Conservation (phyloP, 1,284 basidiomycete genomes). For the Fomitopsis pinicola region DNA sequence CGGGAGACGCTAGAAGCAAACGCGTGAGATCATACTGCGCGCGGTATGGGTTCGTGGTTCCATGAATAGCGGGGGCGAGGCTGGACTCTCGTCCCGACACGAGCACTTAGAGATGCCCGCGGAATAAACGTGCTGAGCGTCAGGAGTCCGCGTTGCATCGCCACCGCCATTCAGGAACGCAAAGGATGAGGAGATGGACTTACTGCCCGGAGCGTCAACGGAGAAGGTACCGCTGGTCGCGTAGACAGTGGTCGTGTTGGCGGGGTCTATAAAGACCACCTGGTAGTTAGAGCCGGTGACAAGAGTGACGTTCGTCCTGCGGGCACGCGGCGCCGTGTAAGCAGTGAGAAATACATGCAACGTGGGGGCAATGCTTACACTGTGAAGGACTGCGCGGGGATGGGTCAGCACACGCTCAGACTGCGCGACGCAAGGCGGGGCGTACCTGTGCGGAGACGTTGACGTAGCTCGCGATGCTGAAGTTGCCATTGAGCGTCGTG, state of each 20-base stretch:
- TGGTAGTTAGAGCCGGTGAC: constrained; percentile 31
- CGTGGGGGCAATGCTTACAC: constrained; percentile 13
- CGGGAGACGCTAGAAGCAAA: constrained; percentile 10
- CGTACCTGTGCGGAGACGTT: constrained; percentile 28
- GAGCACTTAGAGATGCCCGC: no score
- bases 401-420: neutral
- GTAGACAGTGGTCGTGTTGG: constrained; percentile 35
- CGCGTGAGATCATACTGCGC: neutral
- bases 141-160: no score
- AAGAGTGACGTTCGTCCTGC: constrained; percentile 35
- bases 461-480: constrained; percentile 31
- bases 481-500: constrained; percentile 32
- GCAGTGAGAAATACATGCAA: neutral
- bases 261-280: constrained; percentile 41
- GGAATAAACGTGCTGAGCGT: no score
- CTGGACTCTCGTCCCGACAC: no score
- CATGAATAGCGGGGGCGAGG: no score
- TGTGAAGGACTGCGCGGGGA: constrained; percentile 15
- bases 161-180: no score
- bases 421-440: neutral
- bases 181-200: constrained; percentile 10
- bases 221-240: constrained; percentile 39
- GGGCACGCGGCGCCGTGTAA: neutral
- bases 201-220: constrained; percentile 33
- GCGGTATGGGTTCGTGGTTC: neutral